phyloP scores from a whole-genome alignment of 345 rosid species.

The Hypericum perforatum region DNA sequence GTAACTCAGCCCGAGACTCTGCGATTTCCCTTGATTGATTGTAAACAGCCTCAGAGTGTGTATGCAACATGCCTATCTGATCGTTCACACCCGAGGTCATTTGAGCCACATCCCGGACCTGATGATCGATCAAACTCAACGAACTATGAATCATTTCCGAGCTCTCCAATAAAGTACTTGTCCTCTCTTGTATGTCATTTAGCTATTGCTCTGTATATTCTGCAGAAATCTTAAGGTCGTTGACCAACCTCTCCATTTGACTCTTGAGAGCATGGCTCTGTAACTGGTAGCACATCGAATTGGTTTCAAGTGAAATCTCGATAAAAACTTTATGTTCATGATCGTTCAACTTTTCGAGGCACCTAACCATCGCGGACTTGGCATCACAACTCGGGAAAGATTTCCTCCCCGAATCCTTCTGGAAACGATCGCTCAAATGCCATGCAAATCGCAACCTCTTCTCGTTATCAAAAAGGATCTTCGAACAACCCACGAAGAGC shows the following conservation, averaged over 20 bases:
- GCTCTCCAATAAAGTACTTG: slow-evolving; percentile 33
- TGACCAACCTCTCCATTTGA: slow-evolving; percentile 75
- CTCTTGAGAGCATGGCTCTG: slow-evolving; percentile 57
- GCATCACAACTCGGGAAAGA: slow-evolving; percentile 45
- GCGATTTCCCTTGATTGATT: slow-evolving; percentile 53
- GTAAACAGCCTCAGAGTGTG: slow-evolving; percentile 37
- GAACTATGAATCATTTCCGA: slow-evolving; percentile 49
- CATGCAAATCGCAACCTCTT: slow-evolving; percentile 68
- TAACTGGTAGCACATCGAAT: slow-evolving; percentile 77
- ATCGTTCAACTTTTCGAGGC: slow-evolving; percentile 45
- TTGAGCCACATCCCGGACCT: slow-evolving; percentile 39
- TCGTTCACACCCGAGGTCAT: slow-evolving; percentile 36
- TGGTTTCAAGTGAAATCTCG: slow-evolving; percentile 58
- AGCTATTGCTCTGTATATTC: slow-evolving; percentile 46
- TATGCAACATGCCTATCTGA: slow-evolving; percentile 33
- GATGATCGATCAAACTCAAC: slow-evolving; percentile 36
- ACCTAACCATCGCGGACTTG: slow-evolving; percentile 38
- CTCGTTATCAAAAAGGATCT: slow-evolving; percentile 52
- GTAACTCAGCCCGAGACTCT: slow-evolving; percentile 41
- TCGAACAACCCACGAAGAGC: slow-evolving; percentile 59
- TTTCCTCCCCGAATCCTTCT: slow-evolving; percentile 48
- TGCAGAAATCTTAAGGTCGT: slow-evolving; percentile 51
- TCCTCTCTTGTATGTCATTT: slow-evolving; percentile 36
- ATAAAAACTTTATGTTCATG: slow-evolving; percentile 50
- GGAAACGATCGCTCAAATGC: slow-evolving; percentile 71